Evolutionary conservation across 768 basidiomycete species (phyloP).

Genomic region (Trametopsis cervina): DNA sequence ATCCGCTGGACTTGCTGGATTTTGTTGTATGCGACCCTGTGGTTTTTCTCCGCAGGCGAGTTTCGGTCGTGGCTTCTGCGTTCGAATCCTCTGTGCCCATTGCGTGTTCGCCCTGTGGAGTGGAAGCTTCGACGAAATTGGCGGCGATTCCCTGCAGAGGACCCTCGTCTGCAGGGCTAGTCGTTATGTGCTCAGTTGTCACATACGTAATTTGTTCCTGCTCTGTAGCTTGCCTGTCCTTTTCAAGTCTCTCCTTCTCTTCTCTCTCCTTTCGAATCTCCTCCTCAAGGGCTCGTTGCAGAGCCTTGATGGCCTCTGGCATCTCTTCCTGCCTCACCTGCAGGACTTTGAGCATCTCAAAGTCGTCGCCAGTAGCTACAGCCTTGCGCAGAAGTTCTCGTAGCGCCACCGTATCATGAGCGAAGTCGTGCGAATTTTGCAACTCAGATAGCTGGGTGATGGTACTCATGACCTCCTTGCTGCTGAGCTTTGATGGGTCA

Average conservation of each 20-base stretch:
- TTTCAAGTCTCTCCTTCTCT: slow-evolving; percentile 14
- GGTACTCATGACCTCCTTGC: slow-evolving; percentile 12
- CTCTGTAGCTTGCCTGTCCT: slow-evolving; percentile 17
- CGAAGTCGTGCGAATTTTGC: slow-evolving; percentile 43
- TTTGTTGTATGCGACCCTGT: background rate
- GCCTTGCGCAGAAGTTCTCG: slow-evolving; percentile 52
- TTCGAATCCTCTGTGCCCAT: background rate
- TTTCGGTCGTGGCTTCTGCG: background rate
- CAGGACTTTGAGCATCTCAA: slow-evolving; percentile 54
- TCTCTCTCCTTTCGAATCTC: slow-evolving; percentile 30
- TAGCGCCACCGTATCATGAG: slow-evolving; percentile 48
- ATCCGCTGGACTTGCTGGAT: background rate
- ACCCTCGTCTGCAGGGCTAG: background rate
- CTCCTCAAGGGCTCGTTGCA: slow-evolving; percentile 59
- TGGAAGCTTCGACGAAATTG: slow-evolving; percentile 1
- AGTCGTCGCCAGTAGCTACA: slow-evolving; percentile 51
- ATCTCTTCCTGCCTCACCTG: slow-evolving; percentile 61
- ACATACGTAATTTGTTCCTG: slow-evolving; percentile 10
- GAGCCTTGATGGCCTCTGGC: slow-evolving; percentile 75
- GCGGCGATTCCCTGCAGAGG: slow-evolving; percentile 7
- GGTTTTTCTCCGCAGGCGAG: slow-evolving; percentile 9
- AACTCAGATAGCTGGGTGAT: slow-evolving; percentile 20
- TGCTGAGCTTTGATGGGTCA: background rate
- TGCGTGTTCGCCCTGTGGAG: background rate
- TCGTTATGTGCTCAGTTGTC: background rate